Evolutionary conservation across 108 stramenopile genomes (phyloP), one percentile per base, ranked within the genome.

Genomic region (Discostella stelligeroides): DNA sequence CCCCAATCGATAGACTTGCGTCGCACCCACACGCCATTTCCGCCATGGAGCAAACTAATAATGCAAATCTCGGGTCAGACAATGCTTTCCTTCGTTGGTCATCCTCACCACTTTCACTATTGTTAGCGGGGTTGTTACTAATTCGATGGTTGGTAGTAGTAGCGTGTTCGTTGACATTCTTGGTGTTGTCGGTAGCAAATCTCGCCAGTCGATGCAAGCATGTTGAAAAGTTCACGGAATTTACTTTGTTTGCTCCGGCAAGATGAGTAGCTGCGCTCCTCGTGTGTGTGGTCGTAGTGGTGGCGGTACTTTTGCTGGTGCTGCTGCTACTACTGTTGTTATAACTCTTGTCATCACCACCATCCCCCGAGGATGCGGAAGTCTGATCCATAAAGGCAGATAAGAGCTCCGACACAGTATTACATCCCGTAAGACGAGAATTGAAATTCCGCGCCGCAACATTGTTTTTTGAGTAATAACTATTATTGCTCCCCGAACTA

Each of bases 141-240:
- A 20, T 70, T 4, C n/a, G n/a, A n/a, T n/a, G n/a, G n/a, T 27
- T 23, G 51, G 29, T 40, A 17, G 25, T 60, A 58, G 17, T 50
- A 41, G 13, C 45, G 72, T 11, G n/a, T n/a, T n/a, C n/a, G n/a
- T n/a, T n/a, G n/a, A n/a, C n/a, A n/a, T n/a, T n/a, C n/a, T n/a
- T 38, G 49, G 23, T 48, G 42, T 8, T 46, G 37, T 8, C 15
- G 18, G 62, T 58, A 21, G 82, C 79, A 50, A 87, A 75, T 10
- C 83, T 66, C 21, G 86, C 89, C 7, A 94, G 49, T 0, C 92
- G 85, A 76, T 93, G 92, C 20, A 90, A 60, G 56, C 80, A 73
- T 3, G 92, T 93, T 14, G 88, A 85, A 72, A 88, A 89, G 57
- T 94, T 94, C 48, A 94, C 85, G 1, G 86, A 87, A 61, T 88